Evolutionary conservation across 2,329 filamentous ascomycete genomes (phyloP), one percentile per base, ranked within the genome.

Genomic region (Elsinoe ampelina): DNA sequence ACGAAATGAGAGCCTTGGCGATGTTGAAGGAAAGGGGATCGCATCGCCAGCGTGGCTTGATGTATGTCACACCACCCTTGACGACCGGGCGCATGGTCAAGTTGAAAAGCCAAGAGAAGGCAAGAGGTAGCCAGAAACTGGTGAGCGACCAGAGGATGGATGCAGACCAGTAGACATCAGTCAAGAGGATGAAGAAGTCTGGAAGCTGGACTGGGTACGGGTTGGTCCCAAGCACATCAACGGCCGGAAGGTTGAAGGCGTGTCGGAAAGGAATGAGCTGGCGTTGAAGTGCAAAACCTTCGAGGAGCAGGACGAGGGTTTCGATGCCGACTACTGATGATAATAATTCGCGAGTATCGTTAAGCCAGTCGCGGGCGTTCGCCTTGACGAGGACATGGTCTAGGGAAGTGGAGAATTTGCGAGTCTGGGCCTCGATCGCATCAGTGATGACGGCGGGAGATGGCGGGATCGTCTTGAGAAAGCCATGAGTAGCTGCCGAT

Each of bases 1-100:
- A 95, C 6, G 87, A 84, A 58, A 91, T 72, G 56, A 97, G 69
- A 0, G 86, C 91, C 76, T 95, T 95, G 64, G 82, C 82, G 58
- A 97, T 84, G 74, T 91, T 95, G 74, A 95, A 98, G 19, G 85
- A 87, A 67, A 97, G 75, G 3, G 91, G 91, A 69, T 98, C 93
- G 61, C 92, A 83, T 5, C 77, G 74, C 61, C 85, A 83, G 61
- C 82, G 79, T 17, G 69, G 65, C 55, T 69, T 70, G 2, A 67
- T 65, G 15, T 71, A 70, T 3, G 58, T 58, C 8, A 62, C 61
- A 10, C 67, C 65, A 66, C 66, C 59, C 69, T 76, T 64, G 75
- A 58, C 79, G 50, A 77, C 74, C 19, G 77, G 74, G 41, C 79
- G 77, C 55, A 80, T 72, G 38, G 84, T 88, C 66, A 96, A 72